A percentile compares a stretch with the other conserved stretches of the same genome.
These are phyloP conservation scores for Aphanomyces astaci DNA, from an alignment of 352 stramenopile species.

Conservation along the genomic window DNA sequence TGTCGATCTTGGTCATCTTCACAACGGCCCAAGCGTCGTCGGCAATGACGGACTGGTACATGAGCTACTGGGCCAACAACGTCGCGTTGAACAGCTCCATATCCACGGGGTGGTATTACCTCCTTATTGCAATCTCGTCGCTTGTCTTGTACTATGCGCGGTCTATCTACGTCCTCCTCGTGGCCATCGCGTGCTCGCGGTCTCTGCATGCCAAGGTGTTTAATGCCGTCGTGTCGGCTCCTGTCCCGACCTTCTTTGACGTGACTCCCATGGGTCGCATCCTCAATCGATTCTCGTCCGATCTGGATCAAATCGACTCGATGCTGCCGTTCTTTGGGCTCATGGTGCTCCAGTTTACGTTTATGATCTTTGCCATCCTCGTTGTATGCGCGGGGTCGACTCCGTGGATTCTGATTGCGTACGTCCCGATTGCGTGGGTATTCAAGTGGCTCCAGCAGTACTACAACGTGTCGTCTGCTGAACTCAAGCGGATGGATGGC, in stretches of 20 bases:
- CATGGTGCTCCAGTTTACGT: slow-evolving; percentile 11
- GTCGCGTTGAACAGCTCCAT: background rate
- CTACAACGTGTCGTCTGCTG: slow-evolving; percentile 55
- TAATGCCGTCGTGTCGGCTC: background rate
- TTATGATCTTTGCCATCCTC: background rate
- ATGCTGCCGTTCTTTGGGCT: slow-evolving; percentile 37
- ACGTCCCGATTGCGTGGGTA: slow-evolving; percentile 9
- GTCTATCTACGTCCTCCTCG: slow-evolving; percentile 7
- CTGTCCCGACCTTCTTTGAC: slow-evolving; percentile 38
- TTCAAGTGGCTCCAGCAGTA: slow-evolving; percentile 39
- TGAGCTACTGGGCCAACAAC: slow-evolving; percentile 16
- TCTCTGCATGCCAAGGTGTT: slow-evolving; percentile 14
- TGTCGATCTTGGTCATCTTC: slow-evolving; percentile 12
- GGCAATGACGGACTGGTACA: slow-evolving; percentile 19
- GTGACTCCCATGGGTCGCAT: slow-evolving; percentile 58
- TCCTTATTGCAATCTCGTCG: background rate
- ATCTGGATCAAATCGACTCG: slow-evolving; percentile 62
- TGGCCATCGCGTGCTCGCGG: background rate
- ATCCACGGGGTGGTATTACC: background rate
- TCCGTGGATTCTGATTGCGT: slow-evolving; percentile 11
- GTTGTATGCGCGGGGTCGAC: background rate
- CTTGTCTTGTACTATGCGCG: background rate
- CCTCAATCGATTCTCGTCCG: slow-evolving; percentile 70
- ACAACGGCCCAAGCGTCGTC: background rate
- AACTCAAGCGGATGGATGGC: slow-evolving; percentile 55